These are phyloP conservation scores for Ambrosiella beaveri DNA, from an alignment of 2,329 filamentous ascomycete genomes.

Conservation along the genomic window DNA sequence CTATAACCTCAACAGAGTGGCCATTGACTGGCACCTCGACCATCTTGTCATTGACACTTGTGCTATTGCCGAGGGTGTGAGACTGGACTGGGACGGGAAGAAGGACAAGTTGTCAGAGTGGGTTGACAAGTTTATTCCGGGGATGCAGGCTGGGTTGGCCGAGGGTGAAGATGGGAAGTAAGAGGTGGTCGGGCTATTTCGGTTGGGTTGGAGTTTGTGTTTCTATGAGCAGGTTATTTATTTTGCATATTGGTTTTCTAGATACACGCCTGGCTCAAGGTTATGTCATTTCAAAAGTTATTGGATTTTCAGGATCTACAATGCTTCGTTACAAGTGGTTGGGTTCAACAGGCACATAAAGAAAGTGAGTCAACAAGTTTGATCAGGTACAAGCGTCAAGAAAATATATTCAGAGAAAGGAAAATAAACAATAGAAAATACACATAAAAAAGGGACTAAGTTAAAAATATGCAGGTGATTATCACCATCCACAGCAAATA, in stretches of 20 bases:
- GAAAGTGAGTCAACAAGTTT: not conserved
- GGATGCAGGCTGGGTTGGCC: slow-evolving; percentile 22
- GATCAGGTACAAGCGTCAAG: not conserved
- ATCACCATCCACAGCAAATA: not conserved
- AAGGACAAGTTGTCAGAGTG: slow-evolving; percentile 66
- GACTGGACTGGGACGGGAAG: slow-evolving; percentile 42
- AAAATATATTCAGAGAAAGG: slow-evolving; percentile 6
- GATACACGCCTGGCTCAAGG: not conserved
- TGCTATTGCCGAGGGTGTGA: slow-evolving; percentile 36
- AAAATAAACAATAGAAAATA: slow-evolving; percentile 2
- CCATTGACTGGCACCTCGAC: slow-evolving; percentile 41
- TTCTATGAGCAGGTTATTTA: not conserved
- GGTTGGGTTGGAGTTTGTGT: too few species aligned
- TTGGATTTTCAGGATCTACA: too few species aligned
- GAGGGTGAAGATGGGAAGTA: too few species aligned
- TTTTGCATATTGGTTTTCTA: not conserved
- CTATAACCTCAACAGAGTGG: slow-evolving; percentile 46
- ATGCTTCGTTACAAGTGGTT: too few species aligned
- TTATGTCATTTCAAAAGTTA: too few species aligned
- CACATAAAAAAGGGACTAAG: slow-evolving; percentile 1
- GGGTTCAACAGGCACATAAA: not conserved
- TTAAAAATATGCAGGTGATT: not conserved
- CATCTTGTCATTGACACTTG: slow-evolving; percentile 44
- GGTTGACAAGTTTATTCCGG: slow-evolving; percentile 41
- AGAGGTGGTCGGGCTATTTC: too few species aligned